These are phyloP conservation scores for Paraphaeosphaeria minitans DNA, from an alignment of 2,329 filamentous ascomycete genomes.

Conservation along the genomic window DNA sequence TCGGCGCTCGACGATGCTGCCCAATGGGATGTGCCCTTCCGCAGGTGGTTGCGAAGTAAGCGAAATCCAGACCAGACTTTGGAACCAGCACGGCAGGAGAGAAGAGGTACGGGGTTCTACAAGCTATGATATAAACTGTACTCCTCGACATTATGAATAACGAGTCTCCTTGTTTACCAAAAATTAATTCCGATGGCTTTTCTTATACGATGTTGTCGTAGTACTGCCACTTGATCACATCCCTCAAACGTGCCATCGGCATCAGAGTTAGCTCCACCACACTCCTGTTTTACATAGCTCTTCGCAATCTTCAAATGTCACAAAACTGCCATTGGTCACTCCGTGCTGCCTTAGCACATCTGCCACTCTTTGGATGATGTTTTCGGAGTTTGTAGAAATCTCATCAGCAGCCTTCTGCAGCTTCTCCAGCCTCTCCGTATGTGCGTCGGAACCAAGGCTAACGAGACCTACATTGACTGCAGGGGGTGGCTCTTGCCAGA, in stretches of 20 bases:
- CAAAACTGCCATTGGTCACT: neutral
- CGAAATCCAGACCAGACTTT: neutral
- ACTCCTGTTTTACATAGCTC: neutral
- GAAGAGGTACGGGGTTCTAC: conserved; percentile 22
- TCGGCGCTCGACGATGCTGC: conserved; percentile 36
- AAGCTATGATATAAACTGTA: conserved; percentile 2
- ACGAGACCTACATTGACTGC: neutral
- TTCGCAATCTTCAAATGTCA: neutral
- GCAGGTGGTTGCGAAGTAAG: conserved; percentile 22
- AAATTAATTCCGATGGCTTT: neutral
- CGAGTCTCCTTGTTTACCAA: neutral
- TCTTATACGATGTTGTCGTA: neutral
- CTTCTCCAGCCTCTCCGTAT: neutral
- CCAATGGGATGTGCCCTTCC: conserved; percentile 28
- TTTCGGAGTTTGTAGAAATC: neutral
- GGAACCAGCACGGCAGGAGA: conserved; percentile 6
- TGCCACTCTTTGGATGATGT: neutral
- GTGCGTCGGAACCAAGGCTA: neutral
- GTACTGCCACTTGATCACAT: neutral
- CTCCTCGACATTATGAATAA: neutral
- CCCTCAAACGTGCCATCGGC: neutral
- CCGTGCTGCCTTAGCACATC: neutral
- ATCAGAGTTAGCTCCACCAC: neutral
- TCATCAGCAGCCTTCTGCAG: neutral
- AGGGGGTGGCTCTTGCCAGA: neutral